These are phyloP conservation scores for Coccomyxa subellipsoidea DNA, from an alignment of 163 green algal genomes.

Conservation along the genomic window DNA sequence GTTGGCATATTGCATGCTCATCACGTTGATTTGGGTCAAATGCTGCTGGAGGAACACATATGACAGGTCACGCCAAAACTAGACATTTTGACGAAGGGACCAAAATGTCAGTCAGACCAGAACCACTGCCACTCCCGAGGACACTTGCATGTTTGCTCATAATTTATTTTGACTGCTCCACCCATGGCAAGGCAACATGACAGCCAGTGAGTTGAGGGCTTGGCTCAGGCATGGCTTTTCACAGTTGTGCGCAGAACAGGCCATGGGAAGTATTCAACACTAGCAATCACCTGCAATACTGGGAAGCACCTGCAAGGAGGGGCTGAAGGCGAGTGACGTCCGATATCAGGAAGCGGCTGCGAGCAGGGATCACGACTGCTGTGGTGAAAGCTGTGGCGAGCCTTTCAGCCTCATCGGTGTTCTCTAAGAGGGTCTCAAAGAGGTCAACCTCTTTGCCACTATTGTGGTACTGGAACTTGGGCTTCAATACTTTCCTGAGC, in stretches of 20 bases:
- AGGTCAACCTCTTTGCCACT: neutral
- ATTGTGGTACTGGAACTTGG: neutral
- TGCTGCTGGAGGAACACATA: neutral
- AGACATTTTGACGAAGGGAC: neutral
- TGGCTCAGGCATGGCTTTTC: neutral
- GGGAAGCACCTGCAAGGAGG: conserved; percentile 23
- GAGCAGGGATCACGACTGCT: conserved; percentile 36
- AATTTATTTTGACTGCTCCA: neutral
- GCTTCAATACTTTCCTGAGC: neutral
- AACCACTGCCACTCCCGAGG: no score
- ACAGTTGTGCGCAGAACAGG: neutral
- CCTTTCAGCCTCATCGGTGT: neutral
- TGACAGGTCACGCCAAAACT: neutral
- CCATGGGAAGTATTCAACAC: neutral
- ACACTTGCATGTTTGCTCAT: no score
- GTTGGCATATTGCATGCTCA: neutral
- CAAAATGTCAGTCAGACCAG: no score
- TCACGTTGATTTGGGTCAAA: neutral
- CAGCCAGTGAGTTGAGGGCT: no score
- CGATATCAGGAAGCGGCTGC: conserved; percentile 43
- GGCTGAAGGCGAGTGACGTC: conserved; percentile 37
- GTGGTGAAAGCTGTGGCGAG: neutral
- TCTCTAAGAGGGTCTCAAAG: conserved; percentile 3
- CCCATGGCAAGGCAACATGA: no score
- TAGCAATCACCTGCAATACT: neutral